A percentile compares a stretch with the other conserved stretches of the same genome.
These are phyloP conservation scores for Backusella westeae DNA, from an alignment of 192 early-diverging fungal genomes.

Conservation along the genomic window DNA sequence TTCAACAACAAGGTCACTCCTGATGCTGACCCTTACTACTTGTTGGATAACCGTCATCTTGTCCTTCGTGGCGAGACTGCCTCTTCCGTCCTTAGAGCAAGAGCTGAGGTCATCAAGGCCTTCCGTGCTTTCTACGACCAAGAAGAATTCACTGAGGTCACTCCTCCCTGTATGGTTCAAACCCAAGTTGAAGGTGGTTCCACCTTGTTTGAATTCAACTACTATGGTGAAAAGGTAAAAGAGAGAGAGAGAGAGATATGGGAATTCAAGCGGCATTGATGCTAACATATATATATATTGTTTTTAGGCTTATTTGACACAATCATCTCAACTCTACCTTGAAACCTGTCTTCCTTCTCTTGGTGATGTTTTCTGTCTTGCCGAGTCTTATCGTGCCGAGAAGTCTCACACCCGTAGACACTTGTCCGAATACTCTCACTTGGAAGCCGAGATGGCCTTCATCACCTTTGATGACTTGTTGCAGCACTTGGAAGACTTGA, in stretches of 20 bases:
- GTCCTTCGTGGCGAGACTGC: slow-evolving; percentile 93
- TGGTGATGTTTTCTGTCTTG: slow-evolving; percentile 94
- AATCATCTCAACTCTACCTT: slow-evolving; percentile 98
- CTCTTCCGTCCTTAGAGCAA: slow-evolving; percentile 82
- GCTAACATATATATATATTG: no score
- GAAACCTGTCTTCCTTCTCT: slow-evolving; percentile 94
- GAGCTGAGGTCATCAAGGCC: slow-evolving; percentile 81
- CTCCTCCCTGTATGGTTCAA: slow-evolving; percentile 99
- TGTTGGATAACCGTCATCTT: slow-evolving; percentile 94
- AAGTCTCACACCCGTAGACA: slow-evolving; percentile 96
- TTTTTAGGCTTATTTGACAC: slow-evolving; percentile 88
- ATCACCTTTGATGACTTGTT: slow-evolving; percentile 92
- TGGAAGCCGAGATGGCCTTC: slow-evolving; percentile 96
- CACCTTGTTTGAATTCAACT: slow-evolving; percentile 93
- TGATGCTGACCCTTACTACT: slow-evolving; percentile 84
- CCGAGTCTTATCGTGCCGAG: slow-evolving; percentile 97
- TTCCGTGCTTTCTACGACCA: slow-evolving; percentile 96
- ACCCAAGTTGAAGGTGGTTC: slow-evolving; percentile 98
- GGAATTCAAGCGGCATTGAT: no score
- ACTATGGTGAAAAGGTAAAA: slow-evolving; percentile 86
- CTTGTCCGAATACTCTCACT: slow-evolving; percentile 95
- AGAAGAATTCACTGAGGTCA: slow-evolving; percentile 82
- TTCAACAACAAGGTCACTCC: slow-evolving; percentile 87
- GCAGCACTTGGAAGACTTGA: slow-evolving; percentile 83
- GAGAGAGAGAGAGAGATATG: not conserved